Percentiles rank a stretch among this genome's conserved stretches.
Conservation (phyloP, 2,329 filamentous ascomycete species). For the Leptographium wingfieldii region DNA sequence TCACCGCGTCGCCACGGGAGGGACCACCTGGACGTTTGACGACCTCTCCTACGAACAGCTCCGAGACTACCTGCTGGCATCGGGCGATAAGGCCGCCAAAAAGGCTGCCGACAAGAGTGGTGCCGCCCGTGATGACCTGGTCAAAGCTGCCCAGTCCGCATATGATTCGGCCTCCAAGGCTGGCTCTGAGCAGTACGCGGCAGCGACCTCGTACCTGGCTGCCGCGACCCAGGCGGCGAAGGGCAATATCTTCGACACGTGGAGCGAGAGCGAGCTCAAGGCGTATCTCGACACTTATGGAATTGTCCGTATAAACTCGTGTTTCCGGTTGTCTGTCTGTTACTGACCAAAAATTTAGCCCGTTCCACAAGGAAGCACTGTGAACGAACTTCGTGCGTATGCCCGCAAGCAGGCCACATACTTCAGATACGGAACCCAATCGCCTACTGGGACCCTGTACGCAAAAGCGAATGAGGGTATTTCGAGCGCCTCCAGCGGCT, state of each 20-base stretch:
- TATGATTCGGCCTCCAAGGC: slow-evolving; percentile 47
- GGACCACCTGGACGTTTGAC: slow-evolving; percentile 67
- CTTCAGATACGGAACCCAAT: slow-evolving; percentile 62
- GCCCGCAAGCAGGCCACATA: slow-evolving; percentile 63
- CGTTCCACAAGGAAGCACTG: slow-evolving; percentile 52
- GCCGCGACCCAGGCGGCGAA: slow-evolving; percentile 54
- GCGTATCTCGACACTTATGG: slow-evolving; percentile 70
- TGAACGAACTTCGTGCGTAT: slow-evolving; percentile 57
- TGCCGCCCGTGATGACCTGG: slow-evolving; percentile 59
- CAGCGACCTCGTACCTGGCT: slow-evolving; percentile 58
- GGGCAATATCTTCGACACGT: slow-evolving; percentile 55
- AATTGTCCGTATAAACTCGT: slow-evolving; percentile 29
- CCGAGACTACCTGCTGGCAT: slow-evolving; percentile 41
- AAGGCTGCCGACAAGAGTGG: slow-evolving; percentile 49
- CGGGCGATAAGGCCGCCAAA: slow-evolving; percentile 42
- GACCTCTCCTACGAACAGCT: slow-evolving; percentile 62
- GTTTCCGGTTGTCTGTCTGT: neutral
- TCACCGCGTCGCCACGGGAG: slow-evolving; percentile 56
- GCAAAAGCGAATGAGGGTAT: slow-evolving; percentile 46
- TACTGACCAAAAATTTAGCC: slow-evolving; percentile 18
- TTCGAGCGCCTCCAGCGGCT: slow-evolving; percentile 25
- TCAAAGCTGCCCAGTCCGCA: slow-evolving; percentile 49
- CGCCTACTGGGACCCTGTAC: slow-evolving; percentile 51
- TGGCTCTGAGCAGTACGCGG: slow-evolving; percentile 47
- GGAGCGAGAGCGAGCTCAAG: slow-evolving; percentile 64